phyloP scores from a whole-genome alignment of 1,284 basidiomycete species.

The Kwoniella shivajii region DNA sequence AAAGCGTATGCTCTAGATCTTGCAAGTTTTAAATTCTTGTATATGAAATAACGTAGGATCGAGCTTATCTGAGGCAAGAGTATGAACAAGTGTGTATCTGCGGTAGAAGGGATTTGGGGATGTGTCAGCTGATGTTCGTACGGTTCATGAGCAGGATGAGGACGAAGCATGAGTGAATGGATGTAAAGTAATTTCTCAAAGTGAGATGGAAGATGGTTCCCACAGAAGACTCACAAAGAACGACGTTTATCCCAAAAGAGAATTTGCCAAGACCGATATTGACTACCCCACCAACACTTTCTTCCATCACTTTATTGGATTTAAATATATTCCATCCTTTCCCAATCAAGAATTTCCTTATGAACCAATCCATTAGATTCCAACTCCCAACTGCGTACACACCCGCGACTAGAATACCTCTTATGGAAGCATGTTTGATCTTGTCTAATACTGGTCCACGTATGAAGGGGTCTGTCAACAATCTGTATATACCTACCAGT shows the following conservation, averaged over 20 bases:
- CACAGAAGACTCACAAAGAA: slow-evolving; percentile 43
- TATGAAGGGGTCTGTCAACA: slow-evolving; percentile 47
- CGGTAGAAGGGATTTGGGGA: neutral
- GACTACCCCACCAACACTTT: slow-evolving; percentile 27
- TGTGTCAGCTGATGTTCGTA: neutral
- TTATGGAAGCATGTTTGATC: slow-evolving; percentile 49
- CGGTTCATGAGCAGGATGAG: neutral
- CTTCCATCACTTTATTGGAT: slow-evolving; percentile 25
- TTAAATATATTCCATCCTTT: slow-evolving; percentile 18
- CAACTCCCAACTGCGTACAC: slow-evolving; percentile 45
- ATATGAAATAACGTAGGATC: slow-evolving; percentile 76
- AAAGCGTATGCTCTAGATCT: slow-evolving; percentile 71
- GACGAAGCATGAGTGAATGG: neutral
- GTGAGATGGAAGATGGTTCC: no score
- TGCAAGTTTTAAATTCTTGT: slow-evolving; percentile 73
- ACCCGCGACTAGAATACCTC: slow-evolving; percentile 44
- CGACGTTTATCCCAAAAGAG: slow-evolving; percentile 36
- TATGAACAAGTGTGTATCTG: slow-evolving; percentile 74
- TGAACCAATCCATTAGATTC: slow-evolving; percentile 47
- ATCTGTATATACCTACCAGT: slow-evolving; percentile 47
- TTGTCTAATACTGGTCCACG: slow-evolving; percentile 51
- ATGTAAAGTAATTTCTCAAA: neutral
- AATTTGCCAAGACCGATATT: slow-evolving; percentile 33
- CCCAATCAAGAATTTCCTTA: slow-evolving; percentile 42
- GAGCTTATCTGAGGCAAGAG: slow-evolving; percentile 69